phyloP scores from a whole-genome alignment of 495 filamentous ascomycete genomes.

The Xylaria palmicola region DNA sequence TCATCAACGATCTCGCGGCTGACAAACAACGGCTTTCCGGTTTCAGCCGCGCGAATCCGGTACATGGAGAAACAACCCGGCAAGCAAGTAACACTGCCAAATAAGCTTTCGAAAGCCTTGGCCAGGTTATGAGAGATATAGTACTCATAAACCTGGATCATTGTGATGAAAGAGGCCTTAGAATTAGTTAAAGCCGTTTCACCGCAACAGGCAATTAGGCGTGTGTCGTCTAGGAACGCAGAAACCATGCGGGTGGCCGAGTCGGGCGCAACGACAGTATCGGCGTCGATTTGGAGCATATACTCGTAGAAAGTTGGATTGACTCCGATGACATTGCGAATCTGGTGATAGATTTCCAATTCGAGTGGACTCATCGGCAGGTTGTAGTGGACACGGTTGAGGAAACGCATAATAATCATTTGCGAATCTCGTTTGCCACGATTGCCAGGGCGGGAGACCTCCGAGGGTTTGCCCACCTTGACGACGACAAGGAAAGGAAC shows the following conservation, averaged over 20 bases:
- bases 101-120: constrained; percentile 98
- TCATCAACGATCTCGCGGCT: constrained; percentile 82
- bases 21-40: constrained; percentile 93
- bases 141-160: constrained; percentile 99
- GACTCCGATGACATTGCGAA: constrained; percentile 97
- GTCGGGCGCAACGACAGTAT: constrained; percentile 90
- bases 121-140: constrained; percentile 98
- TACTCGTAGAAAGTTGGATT: constrained; percentile 99
- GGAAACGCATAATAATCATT: constrained; percentile 96
- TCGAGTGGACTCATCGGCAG: constrained; percentile 93
- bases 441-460: constrained; percentile 95
- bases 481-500: constrained; percentile 96
- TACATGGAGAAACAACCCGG: constrained; percentile 99
- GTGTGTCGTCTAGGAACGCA: constrained; percentile 85
- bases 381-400: constrained; percentile 98
- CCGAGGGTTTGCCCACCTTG: constrained; percentile 96
- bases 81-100: constrained; percentile 95
- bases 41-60: constrained; percentile 88
- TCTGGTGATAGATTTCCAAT: constrained; percentile 98
- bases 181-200: constrained; percentile 93
- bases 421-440: constrained; percentile 99
- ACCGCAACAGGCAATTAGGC: constrained; percentile 88
- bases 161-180: constrained; percentile 88
- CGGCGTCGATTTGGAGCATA: constrained; percentile 94
- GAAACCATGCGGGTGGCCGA: constrained; percentile 91